Percentiles rank a stretch among this genome's conserved stretches.
Conservation (phyloP, 106 monocot genomes). For the Acanthochlamys bracteata region DNA sequence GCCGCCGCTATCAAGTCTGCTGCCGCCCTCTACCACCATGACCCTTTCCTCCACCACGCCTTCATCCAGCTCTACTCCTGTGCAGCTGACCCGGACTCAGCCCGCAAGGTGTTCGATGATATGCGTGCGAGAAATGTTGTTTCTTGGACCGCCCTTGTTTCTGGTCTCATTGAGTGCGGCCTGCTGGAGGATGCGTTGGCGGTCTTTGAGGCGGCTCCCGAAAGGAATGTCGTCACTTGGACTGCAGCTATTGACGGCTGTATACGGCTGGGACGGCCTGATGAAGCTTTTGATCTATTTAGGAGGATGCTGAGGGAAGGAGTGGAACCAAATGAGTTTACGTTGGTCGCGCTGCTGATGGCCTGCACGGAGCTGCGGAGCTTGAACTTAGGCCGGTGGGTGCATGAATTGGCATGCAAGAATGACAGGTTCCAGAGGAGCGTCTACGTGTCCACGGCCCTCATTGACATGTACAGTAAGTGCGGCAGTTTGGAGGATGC, state of each 20-base stretch:
- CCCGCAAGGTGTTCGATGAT: conserved; percentile 32
- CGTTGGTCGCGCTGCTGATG: conserved; percentile 37
- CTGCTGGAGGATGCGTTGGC: conserved; percentile 26
- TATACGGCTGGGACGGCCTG: conserved; percentile 30
- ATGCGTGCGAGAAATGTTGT: conserved; percentile 46
- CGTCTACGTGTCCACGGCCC: conserved; percentile 48
- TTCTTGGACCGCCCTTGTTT: conserved; percentile 49
- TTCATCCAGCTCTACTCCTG: conserved; percentile 40
- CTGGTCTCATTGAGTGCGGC: conserved; percentile 28
- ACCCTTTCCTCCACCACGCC: conserved; percentile 36
- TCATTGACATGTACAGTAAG: conserved; percentile 82
- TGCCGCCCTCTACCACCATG: conserved; percentile 17
- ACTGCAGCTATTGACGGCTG: conserved; percentile 54
- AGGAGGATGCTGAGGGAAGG: conserved; percentile 32
- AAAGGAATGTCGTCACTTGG: conserved; percentile 54
- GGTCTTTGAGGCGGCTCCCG: conserved; percentile 46
- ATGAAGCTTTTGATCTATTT: conserved; percentile 54
- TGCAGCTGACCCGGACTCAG: conserved; percentile 12
- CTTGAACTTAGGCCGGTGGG: conserved; percentile 37
- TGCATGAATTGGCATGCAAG: conserved; percentile 37
- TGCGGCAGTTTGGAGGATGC: conserved; percentile 62
- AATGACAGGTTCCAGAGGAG: conserved; percentile 14
- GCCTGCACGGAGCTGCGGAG: conserved; percentile 45
- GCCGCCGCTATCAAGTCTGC: conserved; percentile 33
- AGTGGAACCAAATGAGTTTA: conserved; percentile 42